Base-by-base conservation (phyloP, 2,329 filamentous ascomycete species). In the Diaporthe longicolla region DNA sequence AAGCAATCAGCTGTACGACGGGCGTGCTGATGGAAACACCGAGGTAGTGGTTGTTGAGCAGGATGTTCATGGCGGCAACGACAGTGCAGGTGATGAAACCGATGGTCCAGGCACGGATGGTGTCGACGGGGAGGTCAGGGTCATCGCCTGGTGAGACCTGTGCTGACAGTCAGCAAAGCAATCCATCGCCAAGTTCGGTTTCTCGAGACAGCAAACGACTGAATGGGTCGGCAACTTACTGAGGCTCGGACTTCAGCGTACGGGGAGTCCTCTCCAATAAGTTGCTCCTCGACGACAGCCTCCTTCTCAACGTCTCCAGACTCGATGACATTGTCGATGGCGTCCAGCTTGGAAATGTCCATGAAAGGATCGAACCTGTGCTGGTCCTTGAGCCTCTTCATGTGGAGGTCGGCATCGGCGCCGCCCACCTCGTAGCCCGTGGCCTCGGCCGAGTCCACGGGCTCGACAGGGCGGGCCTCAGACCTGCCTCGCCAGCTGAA, bases 1-100 rank as follows among this genome's bases (percentile, higher is more conserved):
- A 73, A 6, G 70, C 50, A 6, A 75, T 59, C 3, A 75, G 71
- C 48, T 75, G 74, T 29, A 73, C 74, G 43, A 75, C 74, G 15
- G 66, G 48, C 21, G 61, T 68, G 15, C 57, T 68, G 29, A 75
- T 73, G 21, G 74, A 73, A n/a, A 75, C 70, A 43, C 71, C 71
- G 10, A 73, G 74, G 48, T 73, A 72, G 50, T 73, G 74, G 11
- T 68, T 65, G 48, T 58, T 71, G 10, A 75, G 70, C 48, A 43
- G 35, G 19, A 52, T 59, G n/a, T 58, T 57, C 48, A 40, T 32
- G 40, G 26, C 43, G 10, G 48, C 29, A 10, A 59, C 57, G 9
- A 43, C 24, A 10, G 43, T 43, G 21, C 17, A 24, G 4, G 43
- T 58, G 50, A 70, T 8, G n/a, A 43, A 70, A 3, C 37, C 17